Evolutionary conservation across 345 rosid species (phyloP), one percentile per base, ranked within the genome.

Genomic region (Sonneratia alba): DNA sequence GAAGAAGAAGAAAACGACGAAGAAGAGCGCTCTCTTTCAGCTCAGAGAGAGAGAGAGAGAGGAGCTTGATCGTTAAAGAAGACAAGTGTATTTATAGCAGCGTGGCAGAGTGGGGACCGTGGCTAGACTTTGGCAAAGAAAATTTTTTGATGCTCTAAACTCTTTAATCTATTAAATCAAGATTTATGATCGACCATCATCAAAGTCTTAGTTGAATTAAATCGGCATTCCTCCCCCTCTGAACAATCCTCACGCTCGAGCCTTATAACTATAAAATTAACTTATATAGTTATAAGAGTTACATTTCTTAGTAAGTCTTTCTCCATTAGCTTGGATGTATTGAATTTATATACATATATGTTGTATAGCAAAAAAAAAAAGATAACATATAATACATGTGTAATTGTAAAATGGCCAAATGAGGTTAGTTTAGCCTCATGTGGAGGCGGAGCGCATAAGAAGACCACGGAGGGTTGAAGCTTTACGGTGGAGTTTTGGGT

Each of bases 81-180:
- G 69, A 66, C 6, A 18, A 70, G 21, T 51, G 0, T 76, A 82
- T 82, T 85, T 87, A 85, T 84, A 85, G 82, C 71, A 53, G 75
- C 43, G 70, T 53, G 63, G 27, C 34, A 53, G 24, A 7, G 59
- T 67, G 80, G 83, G 62, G 32, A 82, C 86, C 83, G 73, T 67
- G 22, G 56, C 48, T 14, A 73, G 77, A 77, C 77, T 77, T 80
- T 68, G 66, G 51, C 36, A 36, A 69, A 37, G 15, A 7, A 38
- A 4, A 6, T 0, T 43, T 53, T 45, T 67, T 47, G 5, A 12
- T 73, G 70, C 32, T 21, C 42, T 42, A 45, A 64, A 48, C n/a
- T 76, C 27, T 51, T 43, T 36, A 16, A 18, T 6, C 6, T 16
- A 45, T 40, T 37, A 14, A 65, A 13, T 34, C 42, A 36, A 16